A percentile compares a stretch with the other conserved stretches of the same genome.
Conservation (phyloP, 1,284 basidiomycete species). For the Leccinum griseonigrum region DNA sequence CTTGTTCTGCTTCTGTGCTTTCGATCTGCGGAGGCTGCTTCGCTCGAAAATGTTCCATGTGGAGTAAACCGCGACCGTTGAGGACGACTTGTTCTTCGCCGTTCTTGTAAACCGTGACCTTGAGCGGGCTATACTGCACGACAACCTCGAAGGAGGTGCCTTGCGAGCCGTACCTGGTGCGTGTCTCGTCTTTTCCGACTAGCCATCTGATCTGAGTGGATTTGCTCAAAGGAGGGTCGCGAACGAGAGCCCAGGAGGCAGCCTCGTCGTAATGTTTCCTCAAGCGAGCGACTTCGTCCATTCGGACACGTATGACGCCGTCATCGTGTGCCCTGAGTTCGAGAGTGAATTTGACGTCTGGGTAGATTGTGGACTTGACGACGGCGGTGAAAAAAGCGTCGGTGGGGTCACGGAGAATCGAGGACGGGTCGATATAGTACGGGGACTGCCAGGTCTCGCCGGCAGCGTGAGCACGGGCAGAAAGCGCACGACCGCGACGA, state of each 20-base stretch:
- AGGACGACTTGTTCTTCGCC: conserved; percentile 85
- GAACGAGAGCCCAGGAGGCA: conserved; percentile 78
- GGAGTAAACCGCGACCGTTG: conserved; percentile 88
- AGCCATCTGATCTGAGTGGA: conserved; percentile 52
- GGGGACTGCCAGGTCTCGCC: conserved; percentile 73
- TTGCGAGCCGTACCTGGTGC: conserved; percentile 55
- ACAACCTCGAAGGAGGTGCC: conserved; percentile 63
- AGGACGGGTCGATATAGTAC: conserved; percentile 67
- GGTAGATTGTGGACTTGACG: conserved; percentile 79
- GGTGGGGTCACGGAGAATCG: conserved; percentile 48
- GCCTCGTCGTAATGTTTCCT: conserved; percentile 88
- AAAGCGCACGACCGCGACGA: conserved; percentile 79
- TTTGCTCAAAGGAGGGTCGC: conserved; percentile 61
- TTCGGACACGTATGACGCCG: conserved; percentile 79
- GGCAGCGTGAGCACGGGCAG: conserved; percentile 61
- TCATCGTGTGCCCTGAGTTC: conserved; percentile 81
- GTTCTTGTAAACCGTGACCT: conserved; percentile 66
- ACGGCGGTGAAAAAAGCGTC: conserved; percentile 66
- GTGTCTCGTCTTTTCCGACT: conserved; percentile 57
- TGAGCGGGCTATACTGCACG: conserved; percentile 73
- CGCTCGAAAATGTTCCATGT: conserved; percentile 96
- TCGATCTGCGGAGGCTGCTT: conserved; percentile 51
- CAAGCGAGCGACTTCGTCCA: conserved; percentile 81
- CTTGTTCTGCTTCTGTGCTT: conserved; percentile 46
- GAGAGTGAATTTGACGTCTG: conserved; percentile 76